phyloP scores from a whole-genome alignment of 1,284 basidiomycete genomes.

The Xerocomus nothofagi region DNA sequence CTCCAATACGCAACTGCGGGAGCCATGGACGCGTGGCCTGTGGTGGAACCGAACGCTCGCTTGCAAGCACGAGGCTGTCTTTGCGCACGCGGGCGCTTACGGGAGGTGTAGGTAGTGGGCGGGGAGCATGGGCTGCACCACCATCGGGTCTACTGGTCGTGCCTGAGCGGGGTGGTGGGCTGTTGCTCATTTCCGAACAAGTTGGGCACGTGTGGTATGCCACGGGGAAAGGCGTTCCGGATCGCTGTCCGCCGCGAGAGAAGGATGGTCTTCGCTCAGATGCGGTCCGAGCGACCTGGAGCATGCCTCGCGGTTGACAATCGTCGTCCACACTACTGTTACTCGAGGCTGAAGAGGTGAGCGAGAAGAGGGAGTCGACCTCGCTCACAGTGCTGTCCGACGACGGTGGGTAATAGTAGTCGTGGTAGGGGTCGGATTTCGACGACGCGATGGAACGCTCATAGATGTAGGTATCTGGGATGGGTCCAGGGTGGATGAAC shows the following conservation, averaged over 20 bases:
- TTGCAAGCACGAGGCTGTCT: conserved; percentile 38
- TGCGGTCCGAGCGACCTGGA: conserved; percentile 24
- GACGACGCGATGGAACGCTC: conserved; percentile 51
- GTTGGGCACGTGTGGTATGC: conserved; percentile 35
- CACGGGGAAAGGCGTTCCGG: conserved; percentile 24
- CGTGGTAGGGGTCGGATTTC: conserved; percentile 48
- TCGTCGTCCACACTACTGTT: conserved; percentile 50
- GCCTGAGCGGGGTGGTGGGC: conserved; percentile 27
- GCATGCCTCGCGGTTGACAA: conserved; percentile 27
- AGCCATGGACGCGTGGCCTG: conserved; percentile 29
- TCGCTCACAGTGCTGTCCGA: conserved; percentile 42
- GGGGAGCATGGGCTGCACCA: conserved; percentile 23
- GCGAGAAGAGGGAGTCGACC: conserved; percentile 41
- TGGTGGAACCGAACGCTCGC: conserved; percentile 29
- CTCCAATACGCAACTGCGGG: conserved; percentile 32
- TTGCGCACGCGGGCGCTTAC: conserved; percentile 35
- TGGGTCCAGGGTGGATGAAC: conserved; percentile 44
- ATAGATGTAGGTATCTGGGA: conserved; percentile 54
- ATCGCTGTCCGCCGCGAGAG: conserved; percentile 23
- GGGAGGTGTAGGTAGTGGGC: conserved; percentile 34
- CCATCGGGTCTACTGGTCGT: conserved; percentile 27
- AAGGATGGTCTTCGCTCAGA: conserved; percentile 27
- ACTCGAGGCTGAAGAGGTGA: conserved; percentile 48
- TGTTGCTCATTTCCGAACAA: conserved; percentile 35
- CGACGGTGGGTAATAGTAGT: conserved; percentile 44